phyloP scores from a whole-genome alignment of 352 stramenopile species.

The Pythium vanterpoolii region DNA sequence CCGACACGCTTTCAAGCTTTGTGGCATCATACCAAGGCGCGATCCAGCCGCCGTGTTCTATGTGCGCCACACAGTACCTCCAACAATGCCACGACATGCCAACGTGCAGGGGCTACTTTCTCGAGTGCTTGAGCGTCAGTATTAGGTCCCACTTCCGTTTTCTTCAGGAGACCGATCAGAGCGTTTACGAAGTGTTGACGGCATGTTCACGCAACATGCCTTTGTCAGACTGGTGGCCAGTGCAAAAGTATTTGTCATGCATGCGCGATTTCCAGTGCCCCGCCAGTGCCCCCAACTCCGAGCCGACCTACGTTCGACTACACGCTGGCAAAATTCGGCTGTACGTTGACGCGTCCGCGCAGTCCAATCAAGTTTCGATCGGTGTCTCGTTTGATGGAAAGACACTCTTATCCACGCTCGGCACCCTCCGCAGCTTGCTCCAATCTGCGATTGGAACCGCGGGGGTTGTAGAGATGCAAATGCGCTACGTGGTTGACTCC shows the following conservation, averaged over 20 bases:
- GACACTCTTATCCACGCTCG: background rate
- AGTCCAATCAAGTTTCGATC: background rate
- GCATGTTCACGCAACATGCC: background rate
- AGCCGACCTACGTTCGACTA: background rate
- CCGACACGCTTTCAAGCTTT: background rate
- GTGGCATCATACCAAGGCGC: accelerated
- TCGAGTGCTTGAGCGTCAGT: constrained; percentile 15
- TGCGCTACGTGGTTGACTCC: background rate
- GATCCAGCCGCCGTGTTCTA: background rate
- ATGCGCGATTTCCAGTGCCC: constrained; percentile 10
- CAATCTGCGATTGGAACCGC: background rate
- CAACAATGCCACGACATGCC: background rate
- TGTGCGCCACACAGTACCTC: constrained; percentile 1
- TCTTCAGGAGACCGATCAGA: background rate
- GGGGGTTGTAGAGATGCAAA: constrained; percentile 4
- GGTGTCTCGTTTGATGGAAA: background rate
- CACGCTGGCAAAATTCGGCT: background rate
- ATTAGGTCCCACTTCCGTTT: background rate
- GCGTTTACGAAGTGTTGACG: background rate
- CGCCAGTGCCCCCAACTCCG: background rate
- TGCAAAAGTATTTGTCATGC: constrained; percentile 15
- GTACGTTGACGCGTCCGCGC: background rate
- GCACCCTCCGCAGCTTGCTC: background rate
- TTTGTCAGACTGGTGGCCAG: constrained; percentile 1
- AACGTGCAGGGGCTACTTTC: constrained; percentile 4